Base-by-base conservation (phyloP, 768 basidiomycete genomes). In the Boletus rufocinnamomeus region DNA sequence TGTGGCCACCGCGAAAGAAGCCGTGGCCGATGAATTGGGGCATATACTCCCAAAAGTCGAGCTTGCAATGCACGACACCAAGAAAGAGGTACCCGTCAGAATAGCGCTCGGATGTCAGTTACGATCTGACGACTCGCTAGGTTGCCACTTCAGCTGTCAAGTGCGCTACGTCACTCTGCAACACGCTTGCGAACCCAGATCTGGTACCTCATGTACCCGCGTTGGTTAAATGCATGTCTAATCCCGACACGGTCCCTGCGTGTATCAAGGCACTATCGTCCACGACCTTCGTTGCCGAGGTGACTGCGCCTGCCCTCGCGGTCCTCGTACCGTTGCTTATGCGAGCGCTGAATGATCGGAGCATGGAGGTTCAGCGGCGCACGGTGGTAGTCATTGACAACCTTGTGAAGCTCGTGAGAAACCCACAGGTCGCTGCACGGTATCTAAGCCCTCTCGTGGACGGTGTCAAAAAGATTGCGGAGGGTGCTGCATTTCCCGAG, bases 211-310 rank as follows among this genome's bases (percentile, higher is more conserved):
- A 97, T 76, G 90, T 95, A 53, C 86, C 89, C 50, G 82, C 84
- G 37, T 86, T 98, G 61, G 94, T 98, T 57, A 91, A 93, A 74
- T 93, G 93, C 75, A 98, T 98, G 95, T 84, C 89, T 48, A 85
- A 93, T 68, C 92, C 96, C 3, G 85, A 88, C 59, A 81, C 91
- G 30, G 95, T 97, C 17, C 85, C 95, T 6, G 86, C 87, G 32
- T 96, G 94, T 66, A 94, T 98, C 82, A 98, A 98, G 78, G 85
- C 93, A 21, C 82, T 98, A 13, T 96, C 95, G 5, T 92, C 86
- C 61, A 94, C 93, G 19, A 98, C 96, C 17, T 98, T 98, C 64
- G 96, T 98, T 58, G 91, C 95, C 52, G 96, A 98, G 77, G 93
- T 98, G 65, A 97, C 90, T 25, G 87, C 93, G 0, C 95, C 96